phyloP scores from a whole-genome alignment of 1,139 yeast genomes.

The Yamadazyma kanchanaburiensis region DNA sequence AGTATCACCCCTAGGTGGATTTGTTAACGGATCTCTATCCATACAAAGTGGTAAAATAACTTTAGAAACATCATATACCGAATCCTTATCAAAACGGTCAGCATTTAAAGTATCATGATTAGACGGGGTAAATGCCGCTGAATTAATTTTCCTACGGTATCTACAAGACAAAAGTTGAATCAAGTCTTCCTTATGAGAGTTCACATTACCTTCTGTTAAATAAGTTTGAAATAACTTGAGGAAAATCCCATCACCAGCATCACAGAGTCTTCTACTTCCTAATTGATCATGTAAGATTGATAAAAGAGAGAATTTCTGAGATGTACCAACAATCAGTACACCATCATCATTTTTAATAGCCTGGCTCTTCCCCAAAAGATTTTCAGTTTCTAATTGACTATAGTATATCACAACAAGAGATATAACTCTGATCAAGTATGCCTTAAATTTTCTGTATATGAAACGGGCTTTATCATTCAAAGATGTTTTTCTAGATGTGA shows the following conservation, averaged over 20 bases:
- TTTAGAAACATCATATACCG: constrained; percentile 57
- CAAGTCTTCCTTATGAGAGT: constrained; percentile 46
- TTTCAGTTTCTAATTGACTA: constrained; percentile 8
- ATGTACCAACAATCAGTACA: no score
- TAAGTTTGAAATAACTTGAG: constrained; percentile 57
- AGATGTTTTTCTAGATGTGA: constrained; percentile 32
- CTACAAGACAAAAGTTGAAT: constrained; percentile 77
- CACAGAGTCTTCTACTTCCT: constrained; percentile 70
- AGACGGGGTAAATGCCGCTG: constrained; percentile 57
- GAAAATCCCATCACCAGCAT: constrained; percentile 58
- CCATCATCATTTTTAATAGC: background rate
- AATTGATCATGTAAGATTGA: constrained; percentile 68
- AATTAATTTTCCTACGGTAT: constrained; percentile 62
- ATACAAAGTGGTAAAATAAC: constrained; percentile 64
- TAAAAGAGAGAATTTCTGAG: no score
- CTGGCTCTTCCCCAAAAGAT: background rate
- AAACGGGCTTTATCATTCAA: constrained; percentile 23
- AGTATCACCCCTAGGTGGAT: constrained; percentile 62
- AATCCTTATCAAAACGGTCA: constrained; percentile 27
- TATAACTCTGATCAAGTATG: constrained; percentile 43
- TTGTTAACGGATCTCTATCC: constrained; percentile 55
- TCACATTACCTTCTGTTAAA: constrained; percentile 42
- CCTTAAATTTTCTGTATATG: constrained; percentile 47
- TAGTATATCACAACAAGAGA: constrained; percentile 37
- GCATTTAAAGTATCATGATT: constrained; percentile 62